Evolutionary conservation across 441 rosid species (phyloP), one percentile per base, ranked within the genome.

Genomic region (Gossypium aridum): DNA sequence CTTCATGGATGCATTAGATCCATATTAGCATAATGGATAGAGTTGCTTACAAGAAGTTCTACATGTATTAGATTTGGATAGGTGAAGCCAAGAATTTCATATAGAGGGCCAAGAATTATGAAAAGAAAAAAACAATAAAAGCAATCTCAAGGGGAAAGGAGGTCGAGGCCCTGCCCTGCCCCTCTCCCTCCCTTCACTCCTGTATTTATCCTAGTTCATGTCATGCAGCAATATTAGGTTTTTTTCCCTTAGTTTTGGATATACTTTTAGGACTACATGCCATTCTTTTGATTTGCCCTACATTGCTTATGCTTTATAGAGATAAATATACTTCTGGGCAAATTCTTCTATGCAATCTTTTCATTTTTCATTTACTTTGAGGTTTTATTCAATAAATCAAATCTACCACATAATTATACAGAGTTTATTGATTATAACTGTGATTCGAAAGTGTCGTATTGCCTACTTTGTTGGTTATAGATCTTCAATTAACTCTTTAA

Each of bases 231-330:
- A 28, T n/a, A 53, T 70, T 53, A 54, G 62, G 28, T 69, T 14
- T 8, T 51, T 69, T 69, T 16, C 54, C 60, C 61, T 51, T 45
- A 69, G 72, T 69, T 69, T 69, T 2, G 16, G 61, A 69, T 53
- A 1, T 51, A 20, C 56, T 69, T 68, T 26, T 69, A 28, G 28
- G 72, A 16, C 47, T 26, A 57, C 16, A 9, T n/a, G 61, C 39
- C 60, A 61, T 53, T 37, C 16, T 37, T 49, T 67, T n/a, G 8
- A 53, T 26, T 69, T n/a, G 0, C 23, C 26, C 17, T 26, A 37
- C 68, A 34, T 39, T 39, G 13, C 47, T 39, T 39, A 28, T 31
- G 14, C 3, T 34, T 34, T 39, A 8, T 34, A 37, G 25, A 17
- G 49, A 64, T 19, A 63, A 16, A 16, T 34, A 63, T 34, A 63